Base-by-base conservation (phyloP, 1,139 yeast genomes). In the Taiozyma sp. region DNA sequence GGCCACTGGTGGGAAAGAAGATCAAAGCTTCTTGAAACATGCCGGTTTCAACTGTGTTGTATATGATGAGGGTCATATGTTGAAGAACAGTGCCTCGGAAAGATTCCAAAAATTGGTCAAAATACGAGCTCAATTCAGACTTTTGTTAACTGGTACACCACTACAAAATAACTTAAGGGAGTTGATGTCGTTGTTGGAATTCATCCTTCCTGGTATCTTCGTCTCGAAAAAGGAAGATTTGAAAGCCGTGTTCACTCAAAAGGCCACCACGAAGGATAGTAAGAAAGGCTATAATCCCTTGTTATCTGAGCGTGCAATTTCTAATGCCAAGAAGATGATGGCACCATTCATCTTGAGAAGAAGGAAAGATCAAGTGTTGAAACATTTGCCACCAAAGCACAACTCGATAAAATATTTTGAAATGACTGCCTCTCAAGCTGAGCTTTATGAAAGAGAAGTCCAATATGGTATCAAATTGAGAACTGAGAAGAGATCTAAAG, bases 281-380 rank as follows among this genome's bases (percentile, higher is more conserved):
- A 59, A 70, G 0, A 73, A 74, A 43, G 74, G 72, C 46, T 87
- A 83, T 61, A 88, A 87, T 61, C 97, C 97, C 3, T 75, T 93
- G 50, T 72, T 93, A 46, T 90, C 98, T 0, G 85, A 86, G 58
- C 96, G 93, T 69, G 96, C 99, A 1, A 91, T 93, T 54, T 79
- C 83, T 44, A 87, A 91, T 64, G 99, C 99, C 8, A 90, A 89
- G 67, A 86, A 95, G 4, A 93, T 93, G 97, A 93, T 93, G 99
- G 87, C 96, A 3, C 99, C 99, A 6, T 93, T 93, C 71, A 93
- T 93, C 10, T 74, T 93, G 61, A 79, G 99, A 67, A 83, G 99
- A 66, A 87, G 87, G 64, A 93, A 93, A 71, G 87, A 82, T 53
- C 98, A 93, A 68, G 99, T 93, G 12, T 76, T 93, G 65, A 81